Percentiles rank a stretch among this genome's conserved stretches.
These are phyloP conservation scores for Plasmodium inui DNA, from an alignment of 169 alveolate genomes.

Conservation along the genomic window DNA sequence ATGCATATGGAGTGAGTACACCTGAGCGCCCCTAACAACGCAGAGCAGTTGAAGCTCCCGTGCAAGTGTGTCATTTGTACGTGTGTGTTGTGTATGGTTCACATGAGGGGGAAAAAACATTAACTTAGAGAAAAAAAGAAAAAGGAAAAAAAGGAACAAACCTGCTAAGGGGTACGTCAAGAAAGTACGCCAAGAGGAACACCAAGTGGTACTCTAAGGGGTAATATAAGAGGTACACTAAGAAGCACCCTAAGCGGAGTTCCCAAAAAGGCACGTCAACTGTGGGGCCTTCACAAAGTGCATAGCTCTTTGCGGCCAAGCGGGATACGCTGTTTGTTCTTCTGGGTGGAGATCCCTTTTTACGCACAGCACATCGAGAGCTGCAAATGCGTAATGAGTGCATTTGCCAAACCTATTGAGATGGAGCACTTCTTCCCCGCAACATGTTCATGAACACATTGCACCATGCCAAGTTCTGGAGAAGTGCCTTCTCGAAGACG, in stretches of 20 bases:
- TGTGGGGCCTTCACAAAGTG: no score
- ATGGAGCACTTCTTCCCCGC: not conserved
- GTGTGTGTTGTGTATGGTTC: not conserved
- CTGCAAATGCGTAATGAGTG: not conserved
- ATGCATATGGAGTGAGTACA: not conserved
- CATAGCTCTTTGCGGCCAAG: not conserved
- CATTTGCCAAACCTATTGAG: not conserved
- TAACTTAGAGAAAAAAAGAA: not conserved
- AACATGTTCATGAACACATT: constrained; percentile 6
- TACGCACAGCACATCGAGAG: not conserved
- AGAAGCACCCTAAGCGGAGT: no score
- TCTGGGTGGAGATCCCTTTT: not conserved
- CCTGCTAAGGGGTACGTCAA: not conserved
- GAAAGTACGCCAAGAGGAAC: no score
- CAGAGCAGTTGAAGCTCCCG: not conserved
- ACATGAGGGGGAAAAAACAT: not conserved
- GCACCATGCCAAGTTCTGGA: constrained; percentile 6
- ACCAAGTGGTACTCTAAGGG: no score
- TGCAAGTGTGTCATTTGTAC: not conserved
- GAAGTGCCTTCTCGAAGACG: not conserved
- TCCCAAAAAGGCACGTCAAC: no score
- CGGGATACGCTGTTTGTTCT: not conserved
- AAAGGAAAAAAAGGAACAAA: not conserved
- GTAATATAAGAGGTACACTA: no score
- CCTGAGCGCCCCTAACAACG: not conserved